Percentiles rank a stretch among this genome's conserved stretches.
These are phyloP conservation scores for Aureobasidium leucospermi DNA, from an alignment of 2,329 filamentous ascomycete genomes.

Conservation along the genomic window DNA sequence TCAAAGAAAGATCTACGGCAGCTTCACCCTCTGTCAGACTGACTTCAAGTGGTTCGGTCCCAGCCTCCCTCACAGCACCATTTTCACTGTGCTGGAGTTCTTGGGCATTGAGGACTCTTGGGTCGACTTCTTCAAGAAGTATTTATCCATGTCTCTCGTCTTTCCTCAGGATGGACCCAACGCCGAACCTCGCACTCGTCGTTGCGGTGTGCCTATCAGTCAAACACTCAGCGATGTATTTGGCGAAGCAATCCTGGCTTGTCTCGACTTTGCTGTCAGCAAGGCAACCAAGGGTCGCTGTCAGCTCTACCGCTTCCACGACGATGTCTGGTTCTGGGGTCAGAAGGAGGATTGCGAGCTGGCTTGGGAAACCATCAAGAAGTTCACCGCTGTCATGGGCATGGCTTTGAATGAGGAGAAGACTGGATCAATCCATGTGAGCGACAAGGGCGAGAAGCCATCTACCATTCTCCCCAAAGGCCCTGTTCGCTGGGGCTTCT, in stretches of 20 bases:
- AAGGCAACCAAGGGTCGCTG: constrained; percentile 43
- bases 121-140: constrained; percentile 53
- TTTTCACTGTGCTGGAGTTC: constrained; percentile 50
- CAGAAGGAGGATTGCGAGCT: constrained; percentile 45
- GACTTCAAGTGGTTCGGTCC: constrained; percentile 55
- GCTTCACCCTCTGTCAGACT: constrained; percentile 48
- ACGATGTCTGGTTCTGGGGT: constrained; percentile 63
- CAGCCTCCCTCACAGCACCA: constrained; percentile 52
- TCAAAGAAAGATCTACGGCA: constrained; percentile 39
- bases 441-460: constrained; percentile 11
- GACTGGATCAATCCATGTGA: constrained; percentile 45
- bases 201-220: constrained; percentile 52
- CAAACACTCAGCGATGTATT: constrained; percentile 54
- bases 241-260: constrained; percentile 55
- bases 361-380: constrained; percentile 52
- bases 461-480: constrained; percentile 41
- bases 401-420: constrained; percentile 53
- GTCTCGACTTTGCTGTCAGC: constrained; percentile 59
- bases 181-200: constrained; percentile 38
- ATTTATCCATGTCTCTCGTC: constrained; percentile 52
- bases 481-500: constrained; percentile 53
- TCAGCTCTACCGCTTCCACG: constrained; percentile 55
- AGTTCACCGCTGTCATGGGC: constrained; percentile 50
- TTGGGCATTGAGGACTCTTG: constrained; percentile 52
- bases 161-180: constrained; percentile 48